A percentile compares a stretch with the other conserved stretches of the same genome.
Conservation (phyloP, 2,329 filamentous ascomycete genomes). For the Cladophialophora yegresii region DNA sequence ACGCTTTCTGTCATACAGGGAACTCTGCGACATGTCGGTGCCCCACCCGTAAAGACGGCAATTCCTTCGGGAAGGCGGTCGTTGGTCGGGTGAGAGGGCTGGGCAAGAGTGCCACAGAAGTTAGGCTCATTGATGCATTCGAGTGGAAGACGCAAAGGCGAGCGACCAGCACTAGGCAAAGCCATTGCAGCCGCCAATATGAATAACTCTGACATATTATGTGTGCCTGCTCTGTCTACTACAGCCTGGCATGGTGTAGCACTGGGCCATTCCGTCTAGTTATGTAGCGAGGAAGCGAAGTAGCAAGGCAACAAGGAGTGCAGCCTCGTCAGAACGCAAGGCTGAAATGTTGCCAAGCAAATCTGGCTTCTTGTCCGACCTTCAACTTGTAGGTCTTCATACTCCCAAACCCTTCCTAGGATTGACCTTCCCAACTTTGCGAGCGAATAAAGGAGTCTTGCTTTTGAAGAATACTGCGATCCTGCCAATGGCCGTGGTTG, state of each 20-base stretch:
- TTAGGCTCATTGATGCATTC: not conserved
- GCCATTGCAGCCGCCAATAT: no score
- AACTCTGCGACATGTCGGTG: constrained; percentile 1
- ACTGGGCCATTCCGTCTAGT: no score
- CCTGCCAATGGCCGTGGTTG: not conserved
- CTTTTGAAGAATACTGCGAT: not conserved
- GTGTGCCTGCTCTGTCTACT: no score
- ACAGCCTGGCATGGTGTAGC: no score
- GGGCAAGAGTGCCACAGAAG: not conserved
- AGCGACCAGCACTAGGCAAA: not conserved
- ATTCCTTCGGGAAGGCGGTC: not conserved
- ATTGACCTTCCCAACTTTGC: not conserved
- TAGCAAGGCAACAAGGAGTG: not conserved
- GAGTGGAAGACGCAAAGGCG: no score
- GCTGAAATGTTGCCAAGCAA: not conserved
- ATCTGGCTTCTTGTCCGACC: not conserved
- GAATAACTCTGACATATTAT: no score
- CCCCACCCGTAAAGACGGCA: not conserved
- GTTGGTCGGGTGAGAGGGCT: constrained; percentile 4
- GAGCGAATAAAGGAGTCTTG: not conserved
- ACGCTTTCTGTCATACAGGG: constrained; percentile 5
- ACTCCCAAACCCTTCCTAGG: not conserved
- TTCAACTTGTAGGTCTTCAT: not conserved
- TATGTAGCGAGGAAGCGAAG: no score
- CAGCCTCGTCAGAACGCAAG: not conserved